Evolutionary conservation across 495 filamentous ascomycete genomes (phyloP).

Genomic region (Penicillium flavigenum): DNA sequence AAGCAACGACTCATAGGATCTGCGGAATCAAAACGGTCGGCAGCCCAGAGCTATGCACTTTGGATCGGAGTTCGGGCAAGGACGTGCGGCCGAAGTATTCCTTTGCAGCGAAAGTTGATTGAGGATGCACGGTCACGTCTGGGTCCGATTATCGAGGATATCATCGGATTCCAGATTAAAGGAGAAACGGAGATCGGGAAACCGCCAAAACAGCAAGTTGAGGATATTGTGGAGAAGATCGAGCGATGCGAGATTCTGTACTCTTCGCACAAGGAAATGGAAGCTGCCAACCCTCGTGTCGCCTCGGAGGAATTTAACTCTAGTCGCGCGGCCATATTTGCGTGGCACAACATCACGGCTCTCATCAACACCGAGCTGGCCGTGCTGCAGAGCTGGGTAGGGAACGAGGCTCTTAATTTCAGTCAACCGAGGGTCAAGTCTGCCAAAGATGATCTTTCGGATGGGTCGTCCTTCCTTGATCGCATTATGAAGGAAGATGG

Average conservation of each 20-base stretch:
- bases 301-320: constrained; percentile 72
- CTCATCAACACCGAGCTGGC: constrained; percentile 93
- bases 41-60: constrained; percentile 73
- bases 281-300: constrained; percentile 65
- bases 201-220: constrained; percentile 78
- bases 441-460: constrained; percentile 64
- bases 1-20: constrained; percentile 90
- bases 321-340: constrained; percentile 81
- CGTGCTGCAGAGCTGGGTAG: constrained; percentile 92
- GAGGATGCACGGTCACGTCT: constrained; percentile 73
- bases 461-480: constrained; percentile 90
- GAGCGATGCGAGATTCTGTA: constrained; percentile 83
- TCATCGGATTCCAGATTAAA: constrained; percentile 90
- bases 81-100: constrained; percentile 76
- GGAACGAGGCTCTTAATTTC: constrained; percentile 93
- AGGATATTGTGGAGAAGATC: constrained; percentile 83
- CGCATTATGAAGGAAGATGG: constrained; percentile 98
- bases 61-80: constrained; percentile 87
- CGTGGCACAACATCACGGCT: constrained; percentile 97
- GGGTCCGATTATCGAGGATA: constrained; percentile 73
- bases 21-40: constrained; percentile 70
- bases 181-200: constrained; percentile 91
- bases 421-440: constrained; percentile 53
- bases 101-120: constrained; percentile 77
- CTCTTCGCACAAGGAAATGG: constrained; percentile 73